Conservation (phyloP, 176 grass and related monocot species). For the Luzula sylvatica region DNA sequence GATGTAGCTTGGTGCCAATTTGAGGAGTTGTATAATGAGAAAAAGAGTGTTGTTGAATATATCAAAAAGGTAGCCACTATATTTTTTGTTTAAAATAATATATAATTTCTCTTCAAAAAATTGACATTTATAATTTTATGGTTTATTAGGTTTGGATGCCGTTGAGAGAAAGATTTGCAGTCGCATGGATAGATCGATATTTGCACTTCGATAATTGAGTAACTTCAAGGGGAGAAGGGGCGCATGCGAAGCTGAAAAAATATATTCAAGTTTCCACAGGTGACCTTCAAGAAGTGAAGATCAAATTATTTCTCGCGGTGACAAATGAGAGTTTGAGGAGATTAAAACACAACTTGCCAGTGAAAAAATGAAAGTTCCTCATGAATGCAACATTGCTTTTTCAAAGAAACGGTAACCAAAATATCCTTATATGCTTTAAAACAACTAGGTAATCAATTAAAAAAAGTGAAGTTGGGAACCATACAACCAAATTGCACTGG, state of each 20-base stretch:
- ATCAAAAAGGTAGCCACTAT: neutral
- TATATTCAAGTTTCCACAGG: neutral
- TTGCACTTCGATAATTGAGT: neutral
- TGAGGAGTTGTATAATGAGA: neutral
- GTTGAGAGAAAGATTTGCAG: neutral
- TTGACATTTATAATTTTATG: too few relatives aligned
- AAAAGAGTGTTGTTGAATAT: neutral
- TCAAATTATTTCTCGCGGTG: neutral
- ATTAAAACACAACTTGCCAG: neutral
- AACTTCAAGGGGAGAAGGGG: neutral
- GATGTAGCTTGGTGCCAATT: neutral
- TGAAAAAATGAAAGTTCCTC: neutral
- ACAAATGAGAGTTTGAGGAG: slow-evolving; percentile 1
- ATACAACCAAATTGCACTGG: neutral
- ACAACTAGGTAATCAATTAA: neutral
- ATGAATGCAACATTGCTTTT: neutral
- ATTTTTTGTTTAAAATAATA: too few relatives aligned
- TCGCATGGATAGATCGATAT: neutral
- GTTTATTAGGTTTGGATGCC: neutral
- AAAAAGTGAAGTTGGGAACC: neutral
- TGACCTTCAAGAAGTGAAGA: neutral
- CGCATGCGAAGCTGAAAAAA: neutral
- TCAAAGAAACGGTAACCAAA: neutral
- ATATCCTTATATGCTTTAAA: neutral
- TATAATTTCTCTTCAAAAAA: too few relatives aligned